These are phyloP conservation scores for Synura sp. DNA, from an alignment of 352 stramenopile genomes.

Conservation along the genomic window DNA sequence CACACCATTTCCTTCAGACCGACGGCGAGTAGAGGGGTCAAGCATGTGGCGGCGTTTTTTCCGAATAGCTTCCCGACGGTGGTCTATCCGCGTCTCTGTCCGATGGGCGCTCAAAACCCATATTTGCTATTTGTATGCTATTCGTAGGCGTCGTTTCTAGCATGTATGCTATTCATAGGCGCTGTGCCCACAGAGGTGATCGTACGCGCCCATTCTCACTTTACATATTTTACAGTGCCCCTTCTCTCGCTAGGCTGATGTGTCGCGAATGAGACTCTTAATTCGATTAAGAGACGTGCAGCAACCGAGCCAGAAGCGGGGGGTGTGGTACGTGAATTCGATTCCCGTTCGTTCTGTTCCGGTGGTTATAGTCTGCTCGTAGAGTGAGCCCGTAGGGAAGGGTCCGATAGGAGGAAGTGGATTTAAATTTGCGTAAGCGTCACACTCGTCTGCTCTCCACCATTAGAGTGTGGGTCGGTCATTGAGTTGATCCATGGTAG, in stretches of 20 bases:
- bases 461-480: not conserved
- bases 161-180: no score
- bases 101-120: not conserved
- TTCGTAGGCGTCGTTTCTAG: not conserved
- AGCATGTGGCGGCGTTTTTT: not conserved
- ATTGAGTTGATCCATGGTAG: not conserved
- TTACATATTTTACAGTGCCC: no score
- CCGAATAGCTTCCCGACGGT: not conserved
- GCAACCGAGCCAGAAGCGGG: not conserved
- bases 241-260: no score
- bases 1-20: slow-evolving; percentile 21
- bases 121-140: no score
- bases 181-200: no score
- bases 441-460: not conserved
- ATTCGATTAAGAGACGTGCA: no score
- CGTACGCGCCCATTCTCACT: no score
- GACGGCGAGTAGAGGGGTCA: not conserved
- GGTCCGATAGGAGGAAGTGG: slow-evolving; percentile 24
- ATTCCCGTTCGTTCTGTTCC: not conserved
- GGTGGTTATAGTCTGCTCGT: not conserved
- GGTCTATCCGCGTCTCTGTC: slow-evolving; percentile 5
- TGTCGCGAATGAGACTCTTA: no score
- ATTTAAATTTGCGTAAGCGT: not conserved
- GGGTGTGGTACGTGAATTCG: not conserved
- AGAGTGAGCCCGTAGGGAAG: slow-evolving; percentile 12